These are phyloP conservation scores for Trichoderma cornu-damae DNA, from an alignment of 2,329 filamentous ascomycete genomes.

Conservation along the genomic window DNA sequence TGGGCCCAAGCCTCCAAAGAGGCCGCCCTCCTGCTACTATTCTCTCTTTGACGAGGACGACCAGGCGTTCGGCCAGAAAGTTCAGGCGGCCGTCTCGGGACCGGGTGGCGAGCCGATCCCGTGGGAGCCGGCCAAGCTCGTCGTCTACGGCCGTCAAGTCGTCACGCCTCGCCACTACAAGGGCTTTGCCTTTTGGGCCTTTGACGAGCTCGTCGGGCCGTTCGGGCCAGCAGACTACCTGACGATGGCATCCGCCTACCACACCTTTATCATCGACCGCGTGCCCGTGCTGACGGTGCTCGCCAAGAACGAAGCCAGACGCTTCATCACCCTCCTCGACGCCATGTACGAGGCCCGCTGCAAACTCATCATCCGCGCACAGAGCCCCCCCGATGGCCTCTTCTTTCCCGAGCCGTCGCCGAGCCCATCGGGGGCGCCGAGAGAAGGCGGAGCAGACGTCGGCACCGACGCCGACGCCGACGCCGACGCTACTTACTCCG, in stretches of 20 bases:
- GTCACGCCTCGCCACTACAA: slow-evolving; percentile 52
- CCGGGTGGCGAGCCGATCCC: slow-evolving; percentile 22
- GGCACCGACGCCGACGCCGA: slow-evolving; percentile 23
- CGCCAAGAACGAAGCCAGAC: slow-evolving; percentile 74
- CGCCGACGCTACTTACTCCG: slow-evolving; percentile 41
- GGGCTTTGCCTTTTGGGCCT: slow-evolving; percentile 61
- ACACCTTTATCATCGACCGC: slow-evolving; percentile 68
- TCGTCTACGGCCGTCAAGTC: slow-evolving; percentile 61
- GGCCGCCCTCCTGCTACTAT: slow-evolving; percentile 33
- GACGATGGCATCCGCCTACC: slow-evolving; percentile 71
- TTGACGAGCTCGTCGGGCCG: slow-evolving; percentile 59
- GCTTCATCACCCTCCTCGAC: slow-evolving; percentile 76
- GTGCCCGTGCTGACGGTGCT: slow-evolving; percentile 62
- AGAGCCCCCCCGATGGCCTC: slow-evolving; percentile 63
- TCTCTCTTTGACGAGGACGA: slow-evolving; percentile 27
- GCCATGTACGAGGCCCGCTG: slow-evolving; percentile 78
- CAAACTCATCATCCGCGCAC: slow-evolving; percentile 65
- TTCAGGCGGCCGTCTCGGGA: slow-evolving; percentile 25
- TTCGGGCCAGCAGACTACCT: slow-evolving; percentile 81
- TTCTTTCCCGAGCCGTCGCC: slow-evolving; percentile 62
- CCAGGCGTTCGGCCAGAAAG: slow-evolving; percentile 27
- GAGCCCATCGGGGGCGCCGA: neutral
- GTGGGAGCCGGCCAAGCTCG: slow-evolving; percentile 42
- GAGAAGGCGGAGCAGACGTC: neutral
- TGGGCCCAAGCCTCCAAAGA: slow-evolving; percentile 23